A percentile compares a stretch with the other conserved stretches of the same genome.
phyloP scores from a whole-genome alignment of 352 stramenopile species.

The Globisporangium perplexum region DNA sequence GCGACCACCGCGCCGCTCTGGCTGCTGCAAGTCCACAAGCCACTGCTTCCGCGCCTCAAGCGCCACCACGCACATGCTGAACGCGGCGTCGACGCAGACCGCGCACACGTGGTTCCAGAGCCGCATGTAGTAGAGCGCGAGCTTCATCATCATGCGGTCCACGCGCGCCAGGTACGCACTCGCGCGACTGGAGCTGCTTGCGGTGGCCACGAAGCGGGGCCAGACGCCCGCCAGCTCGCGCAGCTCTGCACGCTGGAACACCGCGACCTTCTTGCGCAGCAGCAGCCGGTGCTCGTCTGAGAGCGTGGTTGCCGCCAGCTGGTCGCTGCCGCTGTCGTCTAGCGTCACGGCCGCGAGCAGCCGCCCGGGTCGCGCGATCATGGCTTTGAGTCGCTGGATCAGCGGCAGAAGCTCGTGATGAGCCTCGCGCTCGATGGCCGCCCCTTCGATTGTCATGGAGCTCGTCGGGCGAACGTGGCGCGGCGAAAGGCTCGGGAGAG shows the following conservation, averaged over 20 bases:
- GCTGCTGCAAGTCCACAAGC: conserved; percentile 6
- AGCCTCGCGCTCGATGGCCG: conserved; percentile 8
- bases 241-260: conserved; percentile 36
- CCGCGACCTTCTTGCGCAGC: conserved; percentile 26
- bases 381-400: conserved; percentile 32
- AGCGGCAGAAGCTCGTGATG: conserved; percentile 32
- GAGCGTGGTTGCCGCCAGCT: background rate
- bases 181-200: conserved; percentile 4
- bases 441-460: background rate
- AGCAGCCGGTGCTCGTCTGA: conserved; percentile 13
- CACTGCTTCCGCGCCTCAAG: conserved; percentile 15
- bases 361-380: conserved; percentile 41
- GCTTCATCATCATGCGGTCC: conserved; percentile 52
- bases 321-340: background rate
- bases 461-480: background rate
- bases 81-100: conserved; percentile 34
- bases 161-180: conserved; percentile 16
- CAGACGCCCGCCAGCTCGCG: conserved; percentile 19
- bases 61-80: conserved; percentile 24
- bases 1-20: conserved; percentile 20
- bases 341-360: conserved; percentile 41
- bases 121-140: conserved; percentile 42
- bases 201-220: conserved; percentile 20
- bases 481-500: background rate
- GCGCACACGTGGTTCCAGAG: conserved; percentile 48